Evolutionary conservation across 768 basidiomycete species (phyloP).

Genomic region (Suillus placidus): DNA sequence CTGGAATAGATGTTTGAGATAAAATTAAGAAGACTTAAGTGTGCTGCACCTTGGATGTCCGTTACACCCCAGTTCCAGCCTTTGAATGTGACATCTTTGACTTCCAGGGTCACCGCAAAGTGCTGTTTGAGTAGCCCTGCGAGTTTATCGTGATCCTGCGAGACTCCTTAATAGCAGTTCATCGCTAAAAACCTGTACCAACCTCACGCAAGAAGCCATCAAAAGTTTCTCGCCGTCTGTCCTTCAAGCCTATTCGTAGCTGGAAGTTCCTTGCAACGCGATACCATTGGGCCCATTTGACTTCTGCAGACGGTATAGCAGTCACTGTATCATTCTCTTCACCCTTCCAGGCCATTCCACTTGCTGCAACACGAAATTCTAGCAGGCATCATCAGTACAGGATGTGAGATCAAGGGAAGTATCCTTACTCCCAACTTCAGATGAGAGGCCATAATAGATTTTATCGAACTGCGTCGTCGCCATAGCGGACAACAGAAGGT

Average conservation of each 20-base stretch:
- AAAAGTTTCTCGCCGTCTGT: slow-evolving; percentile 79
- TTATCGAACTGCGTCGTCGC: slow-evolving; percentile 86
- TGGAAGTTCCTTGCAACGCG: slow-evolving; percentile 93
- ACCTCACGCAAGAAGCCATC: slow-evolving; percentile 95
- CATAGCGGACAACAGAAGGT: slow-evolving; percentile 23
- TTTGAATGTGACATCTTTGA: slow-evolving; percentile 83
- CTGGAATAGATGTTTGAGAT: slow-evolving; percentile 42
- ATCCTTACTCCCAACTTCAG: slow-evolving; percentile 82
- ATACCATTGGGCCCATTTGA: slow-evolving; percentile 90
- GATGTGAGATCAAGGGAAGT: not conserved
- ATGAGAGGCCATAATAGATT: slow-evolving; percentile 73
- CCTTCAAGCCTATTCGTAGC: slow-evolving; percentile 79
- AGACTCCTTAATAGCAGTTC: slow-evolving; percentile 5
- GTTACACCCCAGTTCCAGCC: slow-evolving; percentile 99
- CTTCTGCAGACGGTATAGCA: slow-evolving; percentile 67
- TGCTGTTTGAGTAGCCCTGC: slow-evolving; percentile 80
- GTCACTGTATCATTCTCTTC: slow-evolving; percentile 64
- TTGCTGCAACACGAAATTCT: slow-evolving; percentile 88
- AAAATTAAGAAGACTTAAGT: not conserved
- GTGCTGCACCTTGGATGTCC: slow-evolving; percentile 82
- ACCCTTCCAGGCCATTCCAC: slow-evolving; percentile 95
- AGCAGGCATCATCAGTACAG: slow-evolving; percentile 17
- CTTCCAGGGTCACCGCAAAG: slow-evolving; percentile 84
- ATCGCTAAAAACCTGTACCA: slow-evolving; percentile 5
- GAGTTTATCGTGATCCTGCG: slow-evolving; percentile 89